phyloP scores from a whole-genome alignment of 2,329 filamentous ascomycete genomes.

The Hirsutella thompsonii region DNA sequence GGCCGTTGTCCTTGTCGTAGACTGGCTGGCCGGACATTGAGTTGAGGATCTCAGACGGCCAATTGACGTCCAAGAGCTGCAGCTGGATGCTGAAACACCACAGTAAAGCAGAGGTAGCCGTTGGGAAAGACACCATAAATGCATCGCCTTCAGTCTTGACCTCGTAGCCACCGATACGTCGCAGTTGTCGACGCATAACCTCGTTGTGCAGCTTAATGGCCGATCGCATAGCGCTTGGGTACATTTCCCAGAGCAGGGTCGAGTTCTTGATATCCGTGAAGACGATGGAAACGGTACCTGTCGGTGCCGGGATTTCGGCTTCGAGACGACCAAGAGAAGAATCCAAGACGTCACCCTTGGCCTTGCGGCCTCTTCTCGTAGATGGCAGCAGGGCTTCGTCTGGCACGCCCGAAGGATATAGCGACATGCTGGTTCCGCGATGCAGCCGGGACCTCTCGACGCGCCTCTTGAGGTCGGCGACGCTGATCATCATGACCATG shows the following conservation, averaged over 20 bases:
- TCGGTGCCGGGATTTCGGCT: conserved; percentile 81
- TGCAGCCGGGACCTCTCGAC: conserved; percentile 58
- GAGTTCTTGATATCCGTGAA: conserved; percentile 99
- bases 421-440: conserved; percentile 72
- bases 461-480: conserved; percentile 78
- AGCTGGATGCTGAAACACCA: conserved; percentile 96
- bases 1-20: conserved; percentile 68
- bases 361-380: conserved; percentile 51
- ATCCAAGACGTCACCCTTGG: conserved; percentile 58
- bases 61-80: conserved; percentile 74
- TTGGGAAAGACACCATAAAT: conserved; percentile 98
- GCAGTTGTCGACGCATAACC: conserved; percentile 83
- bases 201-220: conserved; percentile 97
- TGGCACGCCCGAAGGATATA: conserved; percentile 63
- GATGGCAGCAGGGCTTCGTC: conserved; percentile 55
- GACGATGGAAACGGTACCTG: conserved; percentile 81
- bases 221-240: conserved; percentile 87
- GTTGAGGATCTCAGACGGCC: conserved; percentile 86
- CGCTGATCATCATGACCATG: conserved; percentile 97
- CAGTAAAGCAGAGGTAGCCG: conserved; percentile 81
- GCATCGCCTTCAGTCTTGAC: conserved; percentile 99
- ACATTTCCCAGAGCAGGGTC: conserved; percentile 90
- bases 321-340: conserved; percentile 79
- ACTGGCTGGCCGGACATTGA: conserved; percentile 75
- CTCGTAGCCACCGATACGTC: conserved; percentile 91